Percentiles rank a stretch among this genome's conserved stretches.
phyloP scores from a whole-genome alignment of 768 basidiomycete species.

The Boletus coccyginus region DNA sequence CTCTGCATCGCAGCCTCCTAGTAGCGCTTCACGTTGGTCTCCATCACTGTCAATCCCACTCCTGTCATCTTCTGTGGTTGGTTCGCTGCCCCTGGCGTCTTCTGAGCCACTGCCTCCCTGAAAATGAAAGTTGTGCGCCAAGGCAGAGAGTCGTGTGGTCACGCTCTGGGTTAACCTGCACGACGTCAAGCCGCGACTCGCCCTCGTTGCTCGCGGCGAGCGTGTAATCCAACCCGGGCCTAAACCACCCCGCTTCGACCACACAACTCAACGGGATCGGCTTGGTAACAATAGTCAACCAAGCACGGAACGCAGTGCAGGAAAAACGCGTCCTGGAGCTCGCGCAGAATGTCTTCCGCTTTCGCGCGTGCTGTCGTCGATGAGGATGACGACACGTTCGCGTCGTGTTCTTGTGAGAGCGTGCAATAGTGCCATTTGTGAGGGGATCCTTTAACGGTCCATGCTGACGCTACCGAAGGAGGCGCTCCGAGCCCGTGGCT shows the following conservation, averaged over 20 bases:
- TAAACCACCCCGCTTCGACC: constrained; percentile 83
- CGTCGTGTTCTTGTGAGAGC: constrained; percentile 32
- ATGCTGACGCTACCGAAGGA: constrained; percentile 46
- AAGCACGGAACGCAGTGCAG: constrained; percentile 85
- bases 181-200: constrained; percentile 81
- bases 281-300: constrained; percentile 72
- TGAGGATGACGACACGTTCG: not conserved
- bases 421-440: constrained; percentile 93
- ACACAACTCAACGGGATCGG: constrained; percentile 69
- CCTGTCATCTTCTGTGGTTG: too few relatives aligned
- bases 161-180: constrained; percentile 64
- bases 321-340: constrained; percentile 75
- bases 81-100: too few relatives aligned
- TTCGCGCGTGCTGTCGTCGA: constrained; percentile 7
- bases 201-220: constrained; percentile 72
- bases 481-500: constrained; percentile 60
- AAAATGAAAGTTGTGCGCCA: too few relatives aligned
- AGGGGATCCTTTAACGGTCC: constrained; percentile 82
- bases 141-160: too few relatives aligned
- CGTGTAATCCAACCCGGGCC: constrained; percentile 53
- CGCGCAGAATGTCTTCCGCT: constrained; percentile 24
- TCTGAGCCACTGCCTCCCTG: too few relatives aligned
- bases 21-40: too few relatives aligned
- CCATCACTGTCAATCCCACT: too few relatives aligned
- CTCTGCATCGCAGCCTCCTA: too few relatives aligned